These are phyloP conservation scores for Annulohypoxylon nitens DNA, from an alignment of 495 filamentous ascomycete species.

Conservation along the genomic window DNA sequence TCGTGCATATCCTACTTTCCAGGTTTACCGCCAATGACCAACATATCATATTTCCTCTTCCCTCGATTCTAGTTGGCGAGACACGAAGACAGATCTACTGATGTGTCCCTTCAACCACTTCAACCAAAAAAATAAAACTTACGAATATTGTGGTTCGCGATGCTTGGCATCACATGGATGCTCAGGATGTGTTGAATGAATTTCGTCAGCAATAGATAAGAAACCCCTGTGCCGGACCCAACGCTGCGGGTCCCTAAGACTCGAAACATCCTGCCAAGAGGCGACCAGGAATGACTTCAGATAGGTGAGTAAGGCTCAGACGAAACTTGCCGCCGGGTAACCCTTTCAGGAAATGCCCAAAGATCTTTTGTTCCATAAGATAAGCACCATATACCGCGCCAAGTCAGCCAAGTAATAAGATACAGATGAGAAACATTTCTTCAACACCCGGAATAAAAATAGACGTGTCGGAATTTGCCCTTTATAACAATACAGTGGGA, in stretches of 20 bases:
- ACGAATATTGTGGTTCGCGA: constrained; percentile 12
- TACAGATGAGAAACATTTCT: constrained; percentile 32
- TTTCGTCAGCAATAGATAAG: constrained; percentile 12
- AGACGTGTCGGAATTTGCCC: constrained; percentile 29
- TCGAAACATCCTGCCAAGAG: constrained; percentile 11
- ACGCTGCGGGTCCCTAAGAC: constrained; percentile 20
- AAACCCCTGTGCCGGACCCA: constrained; percentile 24
- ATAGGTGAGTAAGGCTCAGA: constrained; percentile 28
- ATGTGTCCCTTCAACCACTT: neutral
- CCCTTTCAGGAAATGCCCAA: constrained; percentile 33
- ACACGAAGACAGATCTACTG: neutral
- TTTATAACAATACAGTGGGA: constrained; percentile 13
- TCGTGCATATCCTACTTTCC: neutral
- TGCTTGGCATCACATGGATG: constrained; percentile 17
- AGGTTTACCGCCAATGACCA: neutral
- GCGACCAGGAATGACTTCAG: constrained; percentile 6
- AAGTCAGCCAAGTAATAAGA: constrained; percentile 23
- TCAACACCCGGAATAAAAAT: constrained; percentile 35
- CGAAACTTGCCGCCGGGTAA: constrained; percentile 33
- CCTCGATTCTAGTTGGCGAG: neutral
- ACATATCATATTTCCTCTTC: neutral
- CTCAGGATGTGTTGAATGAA: constrained; percentile 1
- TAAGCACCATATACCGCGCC: constrained; percentile 22
- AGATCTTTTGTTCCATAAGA: constrained; percentile 33
- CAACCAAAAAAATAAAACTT: neutral